Percentiles rank a stretch among this genome's conserved stretches.
Conservation (phyloP, 2,329 filamentous ascomycete genomes). For the Monascus ruber region DNA sequence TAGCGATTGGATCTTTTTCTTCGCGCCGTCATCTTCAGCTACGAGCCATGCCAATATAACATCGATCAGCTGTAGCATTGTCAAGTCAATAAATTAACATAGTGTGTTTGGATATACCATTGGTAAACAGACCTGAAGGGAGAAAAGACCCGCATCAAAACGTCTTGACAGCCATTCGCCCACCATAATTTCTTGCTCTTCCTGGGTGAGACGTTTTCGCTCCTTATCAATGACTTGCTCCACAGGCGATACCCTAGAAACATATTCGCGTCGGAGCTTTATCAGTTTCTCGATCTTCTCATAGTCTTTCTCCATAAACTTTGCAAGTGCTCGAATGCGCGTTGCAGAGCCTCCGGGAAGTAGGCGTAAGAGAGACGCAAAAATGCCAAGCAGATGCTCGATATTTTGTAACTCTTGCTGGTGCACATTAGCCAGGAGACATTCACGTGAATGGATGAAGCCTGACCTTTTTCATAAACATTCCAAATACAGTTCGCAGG, state of each 20-base stretch:
- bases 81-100: too few relatives aligned
- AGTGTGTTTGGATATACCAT: too few relatives aligned
- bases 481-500: constrained; percentile 70
- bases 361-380: constrained; percentile 67
- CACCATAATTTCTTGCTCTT: constrained; percentile 51
- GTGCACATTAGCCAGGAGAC: constrained; percentile 8
- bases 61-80: constrained; percentile 50
- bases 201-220: constrained; percentile 41
- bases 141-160: constrained; percentile 75
- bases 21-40: constrained; percentile 74
- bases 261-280: constrained; percentile 59
- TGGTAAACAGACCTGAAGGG: constrained; percentile 47
- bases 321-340: constrained; percentile 75
- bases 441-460: neutral
- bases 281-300: constrained; percentile 68
- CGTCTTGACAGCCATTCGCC: constrained; percentile 63
- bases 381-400: constrained; percentile 76
- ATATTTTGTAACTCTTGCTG: constrained; percentile 53
- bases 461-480: constrained; percentile 66
- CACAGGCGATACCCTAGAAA: constrained; percentile 48
- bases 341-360: constrained; percentile 66
- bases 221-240: constrained; percentile 53
- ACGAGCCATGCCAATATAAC: constrained; percentile 80
- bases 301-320: constrained; percentile 92
- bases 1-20: constrained; percentile 49